Conservation (phyloP, 108 stramenopile genomes). For the Nitzschia inconspicua region DNA sequence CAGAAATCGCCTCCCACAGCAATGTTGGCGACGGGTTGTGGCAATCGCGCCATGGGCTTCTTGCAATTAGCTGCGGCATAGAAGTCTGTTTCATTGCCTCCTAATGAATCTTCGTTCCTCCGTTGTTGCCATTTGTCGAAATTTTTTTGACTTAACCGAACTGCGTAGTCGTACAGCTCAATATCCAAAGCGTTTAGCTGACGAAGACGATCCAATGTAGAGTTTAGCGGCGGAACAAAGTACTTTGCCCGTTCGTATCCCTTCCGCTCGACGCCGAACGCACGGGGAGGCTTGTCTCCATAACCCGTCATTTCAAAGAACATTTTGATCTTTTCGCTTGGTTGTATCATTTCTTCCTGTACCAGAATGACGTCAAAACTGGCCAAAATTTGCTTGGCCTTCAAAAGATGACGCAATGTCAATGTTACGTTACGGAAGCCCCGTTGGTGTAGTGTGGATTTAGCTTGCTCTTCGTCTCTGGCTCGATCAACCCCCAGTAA, state of each 20-base stretch:
- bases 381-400: constrained; percentile 9
- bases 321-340: background rate
- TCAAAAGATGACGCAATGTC: background rate
- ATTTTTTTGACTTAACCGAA: background rate
- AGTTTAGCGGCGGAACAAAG: background rate
- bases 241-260: background rate
- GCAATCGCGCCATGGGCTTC: no score
- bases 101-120: no score
- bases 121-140: no score
- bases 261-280: background rate
- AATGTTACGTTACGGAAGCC: constrained; percentile 2
- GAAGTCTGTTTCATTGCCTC: no score
- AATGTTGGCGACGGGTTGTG: no score
- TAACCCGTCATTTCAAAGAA: background rate
- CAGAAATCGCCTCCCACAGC: no score
- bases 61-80: no score
- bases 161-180: constrained; percentile 22
- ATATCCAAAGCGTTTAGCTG: constrained; percentile 19
- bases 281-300: background rate
- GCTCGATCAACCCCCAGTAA: constrained; percentile 11
- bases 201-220: background rate
- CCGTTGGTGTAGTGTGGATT: background rate
- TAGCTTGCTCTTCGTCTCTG: background rate
- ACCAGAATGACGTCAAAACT: constrained; percentile 12
- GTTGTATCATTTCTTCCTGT: background rate